phyloP scores from a whole-genome alignment of 1,284 basidiomycete species.

The Butyriboletus regius region DNA sequence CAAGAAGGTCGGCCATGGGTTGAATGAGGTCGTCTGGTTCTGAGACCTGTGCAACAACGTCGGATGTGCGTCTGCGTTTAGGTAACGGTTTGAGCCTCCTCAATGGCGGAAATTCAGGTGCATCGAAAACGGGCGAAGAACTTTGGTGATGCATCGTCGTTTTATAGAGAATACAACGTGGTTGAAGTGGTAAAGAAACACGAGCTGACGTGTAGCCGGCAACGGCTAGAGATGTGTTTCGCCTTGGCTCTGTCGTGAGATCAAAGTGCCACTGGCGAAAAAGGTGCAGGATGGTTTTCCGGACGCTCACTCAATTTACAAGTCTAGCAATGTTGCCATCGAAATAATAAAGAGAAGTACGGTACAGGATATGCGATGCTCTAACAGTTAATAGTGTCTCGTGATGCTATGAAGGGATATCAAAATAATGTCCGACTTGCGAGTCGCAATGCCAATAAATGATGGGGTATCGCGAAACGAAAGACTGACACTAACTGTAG shows the following conservation, averaged over 20 bases:
- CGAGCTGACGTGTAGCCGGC: constrained; percentile 24
- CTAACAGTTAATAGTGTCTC: constrained; percentile 54
- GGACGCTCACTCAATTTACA: constrained; percentile 8
- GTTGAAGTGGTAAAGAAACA: constrained; percentile 14
- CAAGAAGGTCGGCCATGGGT: constrained; percentile 31
- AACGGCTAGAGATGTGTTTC: background rate
- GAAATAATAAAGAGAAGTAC: constrained; percentile 35
- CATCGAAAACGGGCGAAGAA: constrained; percentile 54
- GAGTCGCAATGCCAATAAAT: constrained; percentile 46
- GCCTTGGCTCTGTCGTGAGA: constrained; percentile 19
- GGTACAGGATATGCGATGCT: constrained; percentile 56
- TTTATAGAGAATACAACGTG: constrained; percentile 4
- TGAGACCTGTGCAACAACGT: constrained; percentile 18
- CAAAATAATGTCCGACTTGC: constrained; percentile 45
- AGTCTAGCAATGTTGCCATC: constrained; percentile 11
- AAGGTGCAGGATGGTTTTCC: constrained; percentile 2
- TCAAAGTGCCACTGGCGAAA: constrained; percentile 8
- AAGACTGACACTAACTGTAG: constrained; percentile 40
- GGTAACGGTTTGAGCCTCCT: constrained; percentile 68
- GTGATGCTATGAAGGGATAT: constrained; percentile 48
- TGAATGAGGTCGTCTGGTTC: constrained; percentile 24
- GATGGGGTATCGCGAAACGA: constrained; percentile 50
- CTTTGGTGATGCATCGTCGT: constrained; percentile 35
- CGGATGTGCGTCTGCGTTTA: constrained; percentile 52
- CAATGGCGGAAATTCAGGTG: constrained; percentile 52